Base-by-base conservation (phyloP, 2,329 filamentous ascomycete species). In the Ampelomyces quisqualis region DNA sequence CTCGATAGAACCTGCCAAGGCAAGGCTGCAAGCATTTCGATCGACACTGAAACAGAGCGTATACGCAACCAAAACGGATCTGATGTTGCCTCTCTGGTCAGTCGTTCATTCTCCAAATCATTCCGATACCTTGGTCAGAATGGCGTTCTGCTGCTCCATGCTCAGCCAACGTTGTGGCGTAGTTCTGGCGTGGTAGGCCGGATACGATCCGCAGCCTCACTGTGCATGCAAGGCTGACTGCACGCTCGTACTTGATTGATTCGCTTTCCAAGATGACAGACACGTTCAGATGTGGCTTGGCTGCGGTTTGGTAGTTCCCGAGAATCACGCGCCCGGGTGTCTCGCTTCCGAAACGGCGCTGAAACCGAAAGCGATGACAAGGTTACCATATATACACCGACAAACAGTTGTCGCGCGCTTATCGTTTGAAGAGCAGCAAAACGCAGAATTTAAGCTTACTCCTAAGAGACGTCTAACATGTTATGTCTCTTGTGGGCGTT, bases 341-440 rank as follows among this genome's bases (percentile, higher is more conserved):
- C 33, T 29, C 17, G 23, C 40, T 45, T 38, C 54, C 53, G 56
- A 57, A 52, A 51, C 49, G 32, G 28, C 8, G 9, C 40, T 59
- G 56, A 59, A 57, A 57, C 56, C 42, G 49, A 51, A 50, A 49
- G 45, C 31, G 50, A 34, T 43, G 50, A 55, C 56, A 56, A 49
- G 50, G 35, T 38, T 40, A 30, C 43, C 39, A 42, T 37, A 41
- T 8, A 45, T 36, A 43, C 9, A 7, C 31, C 15, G 14, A 22
- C 18, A 13, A 36, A 10, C 34, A 32, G 23, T 45, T 43, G 37
- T 45, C 40, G 34, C 29, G 53, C 55, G 50, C 49, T 47, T 49
- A 34, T 42, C 37, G 49, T 53, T 34, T 53, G 48, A 38, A 42
- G 24, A 38, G 26, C 29, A 39, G 34, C 29, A n/a, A 32, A 33